Conservation (phyloP, 495 filamentous ascomycete genomes). For the Penicillium cataractarum region DNA sequence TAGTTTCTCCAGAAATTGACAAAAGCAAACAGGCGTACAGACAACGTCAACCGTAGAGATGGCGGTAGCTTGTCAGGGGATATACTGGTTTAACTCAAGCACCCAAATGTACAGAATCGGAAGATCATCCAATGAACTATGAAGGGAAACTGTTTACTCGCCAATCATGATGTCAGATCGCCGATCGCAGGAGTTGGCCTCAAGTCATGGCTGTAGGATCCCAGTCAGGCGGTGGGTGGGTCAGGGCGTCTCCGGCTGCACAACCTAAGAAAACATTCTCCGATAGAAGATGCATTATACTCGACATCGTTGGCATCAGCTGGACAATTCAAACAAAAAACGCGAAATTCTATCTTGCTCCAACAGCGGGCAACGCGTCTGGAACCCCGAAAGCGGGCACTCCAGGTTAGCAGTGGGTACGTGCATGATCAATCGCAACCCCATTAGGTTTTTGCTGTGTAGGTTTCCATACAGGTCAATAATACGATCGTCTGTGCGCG, state of each 20-base stretch:
- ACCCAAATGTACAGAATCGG: constrained; percentile 7
- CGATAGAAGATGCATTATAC: background rate
- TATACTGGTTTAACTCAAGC: constrained; percentile 8
- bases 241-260: constrained; percentile 17
- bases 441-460: background rate
- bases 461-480: constrained; percentile 4
- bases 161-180: constrained; percentile 11
- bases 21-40: background rate
- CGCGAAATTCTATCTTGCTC: background rate
- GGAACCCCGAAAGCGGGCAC: background rate
- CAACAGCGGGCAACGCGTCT: background rate
- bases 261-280: background rate
- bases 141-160: background rate
- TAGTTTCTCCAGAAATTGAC: background rate
- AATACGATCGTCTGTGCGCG: constrained; percentile 18
- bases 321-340: background rate
- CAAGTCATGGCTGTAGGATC: constrained; percentile 13
- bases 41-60: background rate
- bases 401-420: background rate
- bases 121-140: constrained; percentile 4
- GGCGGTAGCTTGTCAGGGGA: background rate
- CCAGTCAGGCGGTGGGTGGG: background rate
- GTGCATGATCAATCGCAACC: background rate
- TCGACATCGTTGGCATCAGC: background rate
- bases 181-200: constrained; percentile 9